Evolutionary conservation across 768 basidiomycete species (phyloP).

Genomic region (Jaapia argillacea): DNA sequence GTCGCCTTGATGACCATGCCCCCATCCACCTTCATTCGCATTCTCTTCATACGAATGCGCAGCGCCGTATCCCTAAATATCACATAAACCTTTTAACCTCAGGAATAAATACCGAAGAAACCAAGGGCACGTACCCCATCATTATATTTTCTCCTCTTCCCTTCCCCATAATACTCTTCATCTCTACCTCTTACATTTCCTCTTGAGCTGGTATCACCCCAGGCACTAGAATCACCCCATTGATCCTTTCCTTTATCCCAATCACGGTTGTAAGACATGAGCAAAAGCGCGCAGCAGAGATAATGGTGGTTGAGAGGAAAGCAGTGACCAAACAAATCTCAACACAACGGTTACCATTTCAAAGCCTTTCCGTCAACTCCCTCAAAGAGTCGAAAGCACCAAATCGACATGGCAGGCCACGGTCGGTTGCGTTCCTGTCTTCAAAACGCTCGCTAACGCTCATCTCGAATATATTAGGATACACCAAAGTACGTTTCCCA

Average conservation of each 20-base stretch:
- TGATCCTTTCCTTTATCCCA: constrained; percentile 75
- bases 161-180: constrained; percentile 59
- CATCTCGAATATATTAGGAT: no score
- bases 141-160: constrained; percentile 74
- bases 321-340: constrained; percentile 7
- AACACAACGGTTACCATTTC: constrained; percentile 16
- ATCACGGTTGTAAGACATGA: constrained; percentile 74
- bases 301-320: not conserved
- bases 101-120: no score
- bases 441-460: no score
- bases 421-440: no score
- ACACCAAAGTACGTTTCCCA: no score
- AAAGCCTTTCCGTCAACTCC: no score
- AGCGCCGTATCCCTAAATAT: no score
- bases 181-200: constrained; percentile 47
- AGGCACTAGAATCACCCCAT: constrained; percentile 38
- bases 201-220: constrained; percentile 27
- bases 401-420: no score
- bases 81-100: no score
- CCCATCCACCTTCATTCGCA: constrained; percentile 24
- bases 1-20: constrained; percentile 21
- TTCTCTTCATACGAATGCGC: constrained; percentile 40
- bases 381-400: no score
- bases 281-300: not conserved
- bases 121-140: constrained; percentile 44